These are phyloP conservation scores for Tremella yokohamensis DNA, from an alignment of 768 basidiomycete species.

Conservation along the genomic window DNA sequence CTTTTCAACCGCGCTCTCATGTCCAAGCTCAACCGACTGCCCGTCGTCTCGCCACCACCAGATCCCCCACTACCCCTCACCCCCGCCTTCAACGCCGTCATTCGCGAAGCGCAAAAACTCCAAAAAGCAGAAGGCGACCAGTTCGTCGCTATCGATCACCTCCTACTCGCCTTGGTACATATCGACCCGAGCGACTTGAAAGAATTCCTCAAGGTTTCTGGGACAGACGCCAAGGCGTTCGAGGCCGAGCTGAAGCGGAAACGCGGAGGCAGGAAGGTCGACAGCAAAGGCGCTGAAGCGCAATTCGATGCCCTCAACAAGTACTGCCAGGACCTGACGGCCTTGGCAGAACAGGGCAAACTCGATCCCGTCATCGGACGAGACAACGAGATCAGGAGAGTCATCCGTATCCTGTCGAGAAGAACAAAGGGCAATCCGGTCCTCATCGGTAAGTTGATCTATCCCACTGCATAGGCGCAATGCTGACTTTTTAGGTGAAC, in stretches of 20 bases:
- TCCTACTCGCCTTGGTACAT: slow-evolving; percentile 78
- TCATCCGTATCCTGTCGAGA: slow-evolving; percentile 71
- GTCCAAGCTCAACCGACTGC: slow-evolving; percentile 72
- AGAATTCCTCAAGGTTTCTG: slow-evolving; percentile 70
- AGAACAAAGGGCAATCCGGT: slow-evolving; percentile 97
- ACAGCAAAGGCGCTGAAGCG: slow-evolving; percentile 79
- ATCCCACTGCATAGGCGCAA: no score
- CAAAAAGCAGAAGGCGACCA: slow-evolving; percentile 76
- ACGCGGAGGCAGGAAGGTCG: slow-evolving; percentile 78
- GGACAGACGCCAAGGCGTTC: slow-evolving; percentile 54
- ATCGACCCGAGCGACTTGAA: slow-evolving; percentile 58
- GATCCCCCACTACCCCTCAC: slow-evolving; percentile 67
- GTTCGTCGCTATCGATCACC: slow-evolving; percentile 88
- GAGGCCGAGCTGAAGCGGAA: slow-evolving; percentile 48
- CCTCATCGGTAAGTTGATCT: slow-evolving; percentile 59
- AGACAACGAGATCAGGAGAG: slow-evolving; percentile 85
- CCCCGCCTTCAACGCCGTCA: slow-evolving; percentile 59
- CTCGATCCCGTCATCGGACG: slow-evolving; percentile 54
- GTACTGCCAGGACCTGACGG: slow-evolving; percentile 53
- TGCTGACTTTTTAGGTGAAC: slow-evolving; percentile 55
- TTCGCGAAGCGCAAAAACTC: slow-evolving; percentile 70
- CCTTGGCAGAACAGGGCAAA: slow-evolving; percentile 52
- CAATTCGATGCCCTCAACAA: slow-evolving; percentile 90
- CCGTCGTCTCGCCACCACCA: slow-evolving; percentile 78
- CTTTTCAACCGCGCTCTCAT: slow-evolving; percentile 68